Base-by-base conservation (phyloP, 179 eudicot genomes). In the Kewa caespitosa region DNA sequence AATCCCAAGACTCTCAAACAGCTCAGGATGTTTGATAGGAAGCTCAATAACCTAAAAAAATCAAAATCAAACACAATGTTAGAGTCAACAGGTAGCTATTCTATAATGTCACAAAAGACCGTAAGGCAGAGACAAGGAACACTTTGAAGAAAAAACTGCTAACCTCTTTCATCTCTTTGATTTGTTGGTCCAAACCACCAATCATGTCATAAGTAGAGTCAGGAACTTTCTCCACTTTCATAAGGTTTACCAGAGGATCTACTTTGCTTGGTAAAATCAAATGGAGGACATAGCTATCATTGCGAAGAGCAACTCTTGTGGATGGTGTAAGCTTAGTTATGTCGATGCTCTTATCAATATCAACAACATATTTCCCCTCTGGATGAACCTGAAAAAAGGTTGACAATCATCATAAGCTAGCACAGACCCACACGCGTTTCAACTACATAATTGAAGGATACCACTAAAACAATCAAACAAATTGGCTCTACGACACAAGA, bases 221-320 rank as follows among this genome's bases (percentile, higher is more conserved):
- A 74, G 98, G 98, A 84, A 91, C 97, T 67, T 93, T 93, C 76
- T 93, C 98, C 70, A 93, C 97, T 83, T 93, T 93, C 98, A 93
- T 93, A 17, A 93, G 91, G 82, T 91, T 89, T 66, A 93, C 98
- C 83, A 93, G 63, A 66, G 97, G 97, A 82, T 93, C 98, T 27
- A 93, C 92, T 85, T 93, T 91, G 80, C 94, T 93, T 1, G 98
- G 96, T 76, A 93, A 86, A 67, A 93, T 74, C 75, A 89, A 85
- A 80, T 91, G 97, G 75, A 91, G 90, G 73, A 91, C 97, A 70
- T 91, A 92, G 81, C 96, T 91, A 79, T 91, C 94, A 84, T 92
- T 89, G 30, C 92, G 87, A 55, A 92, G 85, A 38, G 96, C 97
- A 76, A 92, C 96, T 74, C 97, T 87, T 34, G 92, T 92, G 27